Base-by-base conservation (phyloP, 2,329 filamentous ascomycete species). In the Dothistroma pini region DNA sequence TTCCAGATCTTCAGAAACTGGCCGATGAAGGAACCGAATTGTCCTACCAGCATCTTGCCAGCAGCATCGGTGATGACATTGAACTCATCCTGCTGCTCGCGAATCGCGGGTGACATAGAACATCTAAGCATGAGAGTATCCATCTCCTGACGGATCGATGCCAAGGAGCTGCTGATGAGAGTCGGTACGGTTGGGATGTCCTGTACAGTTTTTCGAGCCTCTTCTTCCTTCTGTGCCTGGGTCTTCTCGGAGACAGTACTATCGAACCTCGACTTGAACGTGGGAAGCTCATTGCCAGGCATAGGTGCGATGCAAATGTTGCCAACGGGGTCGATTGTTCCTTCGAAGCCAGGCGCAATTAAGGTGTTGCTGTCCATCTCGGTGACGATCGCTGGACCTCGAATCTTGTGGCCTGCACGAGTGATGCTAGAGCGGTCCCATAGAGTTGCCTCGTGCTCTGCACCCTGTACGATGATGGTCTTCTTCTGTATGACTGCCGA, bases 1-100 rank as follows among this genome's bases (percentile, higher is more conserved):
- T 63, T 65, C 68, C 68, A 70, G 55, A 68, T 70, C 60, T 70
- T 68, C 41, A 70, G 57, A 56, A 70, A 70, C 48, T 68, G 66
- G 14, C 68, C 68, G 48, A 70, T 70, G 58, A 70, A 70, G 10
- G 60, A 64, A 8, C 68, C 68, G 41, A 70, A 70, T 57, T 70
- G 68, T 16, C 66, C 68, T 1, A 70, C 65, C 11, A 70, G 56
- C 68, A 70, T 70, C 47, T 66, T 62, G 11, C 68, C 68, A 47
- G 49, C 58, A 6, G 66, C 53, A 49, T 67, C 60, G n/a, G 68
- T 70, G 60, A 70, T 68, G 61, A 70, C 68, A 44, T 70, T 70
- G 65, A 70, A 70, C 54, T 70, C 68, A 38, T 70, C 68, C 41
- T 70, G 68, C 50, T 70, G 66, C 55, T 70, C 68, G 22, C 68